Evolutionary conservation across 108 stramenopile species (phyloP).

Genomic region (Thalassiosira profunda): DNA sequence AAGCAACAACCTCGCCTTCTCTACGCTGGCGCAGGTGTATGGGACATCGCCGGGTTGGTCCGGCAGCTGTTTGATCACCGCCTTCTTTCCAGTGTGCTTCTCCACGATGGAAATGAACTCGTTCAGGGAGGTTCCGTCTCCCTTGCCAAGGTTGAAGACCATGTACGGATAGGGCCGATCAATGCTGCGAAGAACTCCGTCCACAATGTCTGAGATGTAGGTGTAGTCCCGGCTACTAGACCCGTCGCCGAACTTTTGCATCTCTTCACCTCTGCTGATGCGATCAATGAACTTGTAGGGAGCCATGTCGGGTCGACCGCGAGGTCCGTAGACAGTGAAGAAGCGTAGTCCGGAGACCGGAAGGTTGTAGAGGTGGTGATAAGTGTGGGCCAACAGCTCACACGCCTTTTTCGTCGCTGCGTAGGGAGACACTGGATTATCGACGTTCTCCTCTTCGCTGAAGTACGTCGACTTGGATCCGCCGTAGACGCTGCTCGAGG

Average conservation of each 20-base stretch:
- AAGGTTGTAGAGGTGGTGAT: constrained; percentile 95
- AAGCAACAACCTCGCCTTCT: constrained; percentile 87
- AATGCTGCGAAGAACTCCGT: constrained; percentile 95
- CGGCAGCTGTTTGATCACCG: constrained; percentile 89
- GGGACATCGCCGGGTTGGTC: constrained; percentile 99
- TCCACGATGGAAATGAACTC: constrained; percentile 96
- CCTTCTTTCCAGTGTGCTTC: constrained; percentile 85
- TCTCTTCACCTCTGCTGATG: constrained; percentile 88
- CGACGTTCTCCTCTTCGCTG: constrained; percentile 95
- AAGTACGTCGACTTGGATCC: constrained; percentile 92
- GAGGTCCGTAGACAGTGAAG: constrained; percentile 98
- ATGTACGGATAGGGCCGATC: constrained; percentile 95
- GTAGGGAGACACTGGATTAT: constrained; percentile 97
- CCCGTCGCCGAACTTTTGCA: constrained; percentile 99
- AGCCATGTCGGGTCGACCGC: constrained; percentile 98
- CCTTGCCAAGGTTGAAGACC: constrained; percentile 98
- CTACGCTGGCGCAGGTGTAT: constrained; percentile 96
- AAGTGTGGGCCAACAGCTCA: constrained; percentile 98
- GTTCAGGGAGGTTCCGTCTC: constrained; percentile 87
- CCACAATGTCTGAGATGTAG: constrained; percentile 98
- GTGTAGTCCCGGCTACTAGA: constrained; percentile 96
- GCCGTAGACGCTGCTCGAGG: constrained; percentile 95
- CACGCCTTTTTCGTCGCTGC: constrained; percentile 98
- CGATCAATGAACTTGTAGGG: constrained; percentile 98
- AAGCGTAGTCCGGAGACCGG: constrained; percentile 96